Percentiles rank a stretch among this genome's conserved stretches.
Evolutionary conservation across 2,329 filamentous ascomycete species (phyloP).

Genomic region (Chrysosporium keratinophilum): DNA sequence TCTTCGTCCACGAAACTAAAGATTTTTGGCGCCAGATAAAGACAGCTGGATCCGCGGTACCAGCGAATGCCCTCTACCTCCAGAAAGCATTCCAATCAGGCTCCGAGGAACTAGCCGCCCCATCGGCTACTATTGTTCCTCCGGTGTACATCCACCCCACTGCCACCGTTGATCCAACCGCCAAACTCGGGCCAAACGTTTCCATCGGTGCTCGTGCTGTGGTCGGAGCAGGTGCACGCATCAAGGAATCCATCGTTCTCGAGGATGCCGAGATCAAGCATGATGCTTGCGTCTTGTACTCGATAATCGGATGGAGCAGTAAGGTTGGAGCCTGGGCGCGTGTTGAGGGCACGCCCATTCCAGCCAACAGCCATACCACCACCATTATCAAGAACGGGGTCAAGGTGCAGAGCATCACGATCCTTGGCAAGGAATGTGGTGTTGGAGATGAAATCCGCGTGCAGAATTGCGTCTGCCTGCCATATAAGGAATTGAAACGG

Average conservation of each 20-base stretch:
- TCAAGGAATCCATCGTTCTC: conserved; percentile 93
- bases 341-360: conserved; percentile 87
- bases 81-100: conserved; percentile 81
- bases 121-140: conserved; percentile 76
- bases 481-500: conserved; percentile 95
- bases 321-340: conserved; percentile 95
- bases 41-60: conserved; percentile 91
- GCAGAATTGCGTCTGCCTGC: conserved; percentile 95
- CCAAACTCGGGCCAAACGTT: conserved; percentile 94
- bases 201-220: conserved; percentile 83
- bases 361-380: conserved; percentile 77
- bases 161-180: conserved; percentile 81
- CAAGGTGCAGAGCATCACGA: conserved; percentile 97
- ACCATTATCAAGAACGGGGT: conserved; percentile 96
- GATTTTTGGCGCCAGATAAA: conserved; percentile 99
- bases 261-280: conserved; percentile 95
- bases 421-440: conserved; percentile 87
- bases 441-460: conserved; percentile 91
- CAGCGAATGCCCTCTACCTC: conserved; percentile 91
- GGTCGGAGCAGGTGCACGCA: conserved; percentile 74
- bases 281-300: conserved; percentile 88
- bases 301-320: conserved; percentile 94
- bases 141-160: conserved; percentile 94
- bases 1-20: conserved; percentile 96
- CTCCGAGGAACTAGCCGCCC: conserved; percentile 68